phyloP scores from a whole-genome alignment of 2,329 filamentous ascomycete species.

The Aureobasidium sp. region DNA sequence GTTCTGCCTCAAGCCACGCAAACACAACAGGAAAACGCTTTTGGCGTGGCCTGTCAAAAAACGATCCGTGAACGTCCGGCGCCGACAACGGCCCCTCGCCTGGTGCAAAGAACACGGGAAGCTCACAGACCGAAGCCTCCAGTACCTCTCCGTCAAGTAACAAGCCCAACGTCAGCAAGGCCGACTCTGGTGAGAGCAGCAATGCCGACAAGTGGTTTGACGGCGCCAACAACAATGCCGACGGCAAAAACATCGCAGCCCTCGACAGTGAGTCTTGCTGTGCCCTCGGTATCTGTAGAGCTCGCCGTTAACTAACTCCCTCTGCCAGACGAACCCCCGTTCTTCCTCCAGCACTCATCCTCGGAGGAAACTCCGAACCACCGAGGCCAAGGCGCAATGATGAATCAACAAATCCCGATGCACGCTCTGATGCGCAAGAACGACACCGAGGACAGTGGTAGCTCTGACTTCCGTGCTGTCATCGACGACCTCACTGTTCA shows the following conservation, averaged over 20 bases:
- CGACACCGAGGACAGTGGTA: constrained; percentile 46
- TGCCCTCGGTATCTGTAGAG: too few relatives aligned
- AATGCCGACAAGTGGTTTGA: constrained; percentile 46
- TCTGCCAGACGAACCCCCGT: constrained; percentile 32
- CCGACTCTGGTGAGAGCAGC: constrained; percentile 42
- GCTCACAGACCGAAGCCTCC: constrained; percentile 12
- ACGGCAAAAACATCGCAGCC: constrained; percentile 27
- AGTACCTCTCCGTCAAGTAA: constrained; percentile 31
- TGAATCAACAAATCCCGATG: constrained; percentile 18
- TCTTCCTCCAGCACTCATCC: constrained; percentile 36
- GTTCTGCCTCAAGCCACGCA: not conserved
- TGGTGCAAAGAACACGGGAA: constrained; percentile 3
- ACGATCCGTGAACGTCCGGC: not conserved
- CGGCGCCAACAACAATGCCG: constrained; percentile 40
- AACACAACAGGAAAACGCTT: not conserved
- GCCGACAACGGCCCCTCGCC: constrained; percentile 15
- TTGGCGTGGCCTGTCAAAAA: not conserved
- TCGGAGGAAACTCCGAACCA: constrained; percentile 19
- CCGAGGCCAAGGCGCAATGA: constrained; percentile 1
- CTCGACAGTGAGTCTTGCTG: constrained; percentile 30
- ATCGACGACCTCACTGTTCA: constrained; percentile 82
- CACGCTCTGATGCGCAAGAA: constrained; percentile 21
- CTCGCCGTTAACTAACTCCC: not conserved
- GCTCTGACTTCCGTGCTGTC: constrained; percentile 69
- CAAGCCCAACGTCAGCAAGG: constrained; percentile 28